These are phyloP conservation scores for Aquilaria yunnanensis DNA, from an alignment of 345 rosid genomes.

Conservation along the genomic window DNA sequence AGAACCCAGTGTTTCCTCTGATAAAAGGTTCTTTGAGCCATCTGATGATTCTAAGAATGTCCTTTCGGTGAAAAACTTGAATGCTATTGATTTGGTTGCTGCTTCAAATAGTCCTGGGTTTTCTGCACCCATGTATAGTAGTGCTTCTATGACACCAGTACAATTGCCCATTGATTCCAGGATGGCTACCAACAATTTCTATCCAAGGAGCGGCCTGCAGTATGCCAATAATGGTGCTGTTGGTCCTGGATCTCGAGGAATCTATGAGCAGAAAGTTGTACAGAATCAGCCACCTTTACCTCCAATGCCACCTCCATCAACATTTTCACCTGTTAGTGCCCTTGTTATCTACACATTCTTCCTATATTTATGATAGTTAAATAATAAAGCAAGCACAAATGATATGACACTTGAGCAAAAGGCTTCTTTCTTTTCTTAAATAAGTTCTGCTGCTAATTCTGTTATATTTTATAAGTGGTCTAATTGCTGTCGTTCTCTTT, in stretches of 20 bases:
- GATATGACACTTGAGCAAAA: slow-evolving; percentile 6
- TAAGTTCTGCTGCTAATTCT: slow-evolving; percentile 1
- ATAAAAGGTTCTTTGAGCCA: slow-evolving; percentile 71
- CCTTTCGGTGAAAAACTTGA: slow-evolving; percentile 29
- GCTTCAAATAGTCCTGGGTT: slow-evolving; percentile 41
- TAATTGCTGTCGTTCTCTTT: slow-evolving; percentile 5
- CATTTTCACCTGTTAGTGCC: slow-evolving; percentile 41
- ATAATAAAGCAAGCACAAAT: slow-evolving; percentile 24
- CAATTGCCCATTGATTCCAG: slow-evolving; percentile 57
- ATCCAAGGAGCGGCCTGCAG: slow-evolving; percentile 58
- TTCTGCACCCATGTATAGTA: slow-evolving; percentile 42
- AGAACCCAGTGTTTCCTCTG: slow-evolving; percentile 78
- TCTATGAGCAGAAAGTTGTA: slow-evolving; percentile 58
- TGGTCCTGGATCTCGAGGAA: slow-evolving; percentile 53
- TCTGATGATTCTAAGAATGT: slow-evolving; percentile 58
- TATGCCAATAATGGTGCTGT: slow-evolving; percentile 30
- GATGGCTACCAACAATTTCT: slow-evolving; percentile 50
- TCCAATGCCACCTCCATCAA: slow-evolving; percentile 75
- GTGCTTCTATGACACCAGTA: slow-evolving; percentile 33
- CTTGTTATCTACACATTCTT: slow-evolving; percentile 36
- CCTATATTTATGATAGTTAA: slow-evolving; percentile 22
- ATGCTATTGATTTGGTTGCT: slow-evolving; percentile 39
- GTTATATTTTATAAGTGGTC: background rate
- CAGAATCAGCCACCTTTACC: slow-evolving; percentile 90
- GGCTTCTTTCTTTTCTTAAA: background rate